A percentile compares a stretch with the other conserved stretches of the same genome.
Conservation (phyloP, 495 filamentous ascomycete genomes). For the Penicillium arizonense region DNA sequence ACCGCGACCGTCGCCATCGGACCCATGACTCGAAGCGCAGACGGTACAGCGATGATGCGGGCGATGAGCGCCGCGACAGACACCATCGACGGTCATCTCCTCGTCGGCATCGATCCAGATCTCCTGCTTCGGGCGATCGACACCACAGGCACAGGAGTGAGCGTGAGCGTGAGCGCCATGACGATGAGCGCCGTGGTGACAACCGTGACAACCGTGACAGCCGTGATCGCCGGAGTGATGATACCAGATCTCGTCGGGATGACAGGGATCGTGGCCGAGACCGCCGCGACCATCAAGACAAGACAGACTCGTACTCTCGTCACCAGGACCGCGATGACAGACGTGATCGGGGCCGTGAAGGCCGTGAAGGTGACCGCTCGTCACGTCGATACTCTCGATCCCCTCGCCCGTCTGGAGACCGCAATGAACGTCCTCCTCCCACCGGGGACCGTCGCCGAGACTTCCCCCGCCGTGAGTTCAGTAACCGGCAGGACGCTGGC, state of each 20-base stretch:
- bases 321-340: constrained; percentile 28
- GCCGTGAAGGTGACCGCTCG: constrained; percentile 10
- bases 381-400: constrained; percentile 11
- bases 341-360: constrained; percentile 22
- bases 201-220: constrained; percentile 14
- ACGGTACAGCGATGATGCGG: constrained; percentile 27
- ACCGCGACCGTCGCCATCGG: constrained; percentile 18
- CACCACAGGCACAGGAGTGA: constrained; percentile 31
- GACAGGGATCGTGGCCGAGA: constrained; percentile 19
- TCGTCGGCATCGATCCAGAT: constrained; percentile 36
- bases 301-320: constrained; percentile 19
- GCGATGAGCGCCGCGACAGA: constrained; percentile 28
- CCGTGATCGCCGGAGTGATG: constrained; percentile 20
- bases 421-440: constrained; percentile 5
- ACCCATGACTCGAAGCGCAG: constrained; percentile 27
- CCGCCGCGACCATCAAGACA: constrained; percentile 16
- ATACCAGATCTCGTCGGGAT: constrained; percentile 20
- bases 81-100: constrained; percentile 22
- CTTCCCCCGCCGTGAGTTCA: constrained; percentile 13
- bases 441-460: constrained; percentile 15
- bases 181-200: constrained; percentile 6
- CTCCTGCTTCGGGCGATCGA: constrained; percentile 26
- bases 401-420: constrained; percentile 7
- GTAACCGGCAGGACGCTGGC: constrained; percentile 16
- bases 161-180: constrained; percentile 20